Conservation (phyloP, 345 rosid species). For the Lepidium sativum region DNA sequence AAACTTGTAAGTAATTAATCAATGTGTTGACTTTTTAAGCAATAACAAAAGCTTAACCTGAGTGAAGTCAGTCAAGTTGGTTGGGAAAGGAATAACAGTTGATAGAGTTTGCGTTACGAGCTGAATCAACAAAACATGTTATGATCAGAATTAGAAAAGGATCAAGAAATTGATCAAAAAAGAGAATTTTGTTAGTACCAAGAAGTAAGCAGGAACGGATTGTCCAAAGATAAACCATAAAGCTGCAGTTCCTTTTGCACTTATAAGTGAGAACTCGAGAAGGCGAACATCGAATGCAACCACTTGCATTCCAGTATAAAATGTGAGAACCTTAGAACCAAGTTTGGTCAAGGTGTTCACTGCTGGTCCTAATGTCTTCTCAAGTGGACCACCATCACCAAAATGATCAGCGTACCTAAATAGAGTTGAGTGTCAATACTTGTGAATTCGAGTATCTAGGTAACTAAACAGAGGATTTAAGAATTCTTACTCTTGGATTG, state of each 20-base stretch:
- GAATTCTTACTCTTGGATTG: slow-evolving; percentile 25
- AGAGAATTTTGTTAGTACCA: slow-evolving; percentile 8
- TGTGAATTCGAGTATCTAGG: neutral
- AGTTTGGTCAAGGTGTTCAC: slow-evolving; percentile 14
- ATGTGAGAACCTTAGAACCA: slow-evolving; percentile 26
- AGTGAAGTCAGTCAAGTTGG: slow-evolving; percentile 26
- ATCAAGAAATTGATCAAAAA: neutral
- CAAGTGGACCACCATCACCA: slow-evolving; percentile 25
- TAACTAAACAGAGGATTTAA: neutral
- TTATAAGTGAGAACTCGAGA: slow-evolving; percentile 19
- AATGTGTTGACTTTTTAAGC: neutral
- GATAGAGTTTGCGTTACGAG: slow-evolving; percentile 24
- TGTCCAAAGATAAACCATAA: slow-evolving; percentile 31
- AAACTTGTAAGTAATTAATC: neutral
- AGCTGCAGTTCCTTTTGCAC: slow-evolving; percentile 21
- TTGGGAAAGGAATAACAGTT: slow-evolving; percentile 24
- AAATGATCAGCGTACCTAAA: slow-evolving; percentile 26
- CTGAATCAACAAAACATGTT: slow-evolving; percentile 17
- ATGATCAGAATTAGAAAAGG: neutral
- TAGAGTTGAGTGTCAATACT: neutral
- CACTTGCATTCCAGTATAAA: slow-evolving; percentile 28
- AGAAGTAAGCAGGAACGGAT: slow-evolving; percentile 25
- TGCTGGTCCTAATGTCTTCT: slow-evolving; percentile 21
- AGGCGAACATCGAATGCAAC: slow-evolving; percentile 22
- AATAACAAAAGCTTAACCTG: slow-evolving; percentile 16